phyloP scores from a whole-genome alignment of 2,329 filamentous ascomycete species.

The Trichoderma aggressivum region DNA sequence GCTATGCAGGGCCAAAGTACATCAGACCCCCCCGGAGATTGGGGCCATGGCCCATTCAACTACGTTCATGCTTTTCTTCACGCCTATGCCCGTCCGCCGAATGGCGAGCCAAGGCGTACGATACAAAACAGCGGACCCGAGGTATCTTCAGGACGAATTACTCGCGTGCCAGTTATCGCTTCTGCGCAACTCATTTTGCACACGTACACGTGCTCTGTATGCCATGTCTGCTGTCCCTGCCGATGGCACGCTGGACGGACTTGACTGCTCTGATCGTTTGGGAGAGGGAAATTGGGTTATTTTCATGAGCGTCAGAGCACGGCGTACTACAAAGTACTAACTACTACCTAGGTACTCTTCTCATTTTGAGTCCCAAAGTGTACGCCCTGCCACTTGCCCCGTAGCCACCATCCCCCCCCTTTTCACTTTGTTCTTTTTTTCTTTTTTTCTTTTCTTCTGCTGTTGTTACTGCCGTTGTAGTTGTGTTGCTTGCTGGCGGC shows the following conservation, averaged over 20 bases:
- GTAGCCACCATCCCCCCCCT: neutral
- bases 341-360: too few relatives aligned
- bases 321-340: slow-evolving; percentile 2
- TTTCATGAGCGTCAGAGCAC: neutral
- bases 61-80: neutral
- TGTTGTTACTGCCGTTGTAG: neutral
- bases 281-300: neutral
- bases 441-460: neutral
- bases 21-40: slow-evolving; percentile 5
- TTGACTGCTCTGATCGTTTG: neutral
- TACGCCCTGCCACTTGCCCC: neutral
- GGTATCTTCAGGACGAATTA: neutral
- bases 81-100: neutral
- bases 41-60: slow-evolving; percentile 5
- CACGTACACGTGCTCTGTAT: neutral
- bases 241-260: neutral
- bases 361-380: neutral
- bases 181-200: neutral
- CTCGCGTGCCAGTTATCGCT: neutral
- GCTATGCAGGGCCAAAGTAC: slow-evolving; percentile 36
- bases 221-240: neutral
- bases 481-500: neutral
- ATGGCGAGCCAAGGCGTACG: neutral
- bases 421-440: neutral
- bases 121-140: neutral